Conservation (phyloP, 345 rosid genomes). For the Corchorus olitorius region DNA sequence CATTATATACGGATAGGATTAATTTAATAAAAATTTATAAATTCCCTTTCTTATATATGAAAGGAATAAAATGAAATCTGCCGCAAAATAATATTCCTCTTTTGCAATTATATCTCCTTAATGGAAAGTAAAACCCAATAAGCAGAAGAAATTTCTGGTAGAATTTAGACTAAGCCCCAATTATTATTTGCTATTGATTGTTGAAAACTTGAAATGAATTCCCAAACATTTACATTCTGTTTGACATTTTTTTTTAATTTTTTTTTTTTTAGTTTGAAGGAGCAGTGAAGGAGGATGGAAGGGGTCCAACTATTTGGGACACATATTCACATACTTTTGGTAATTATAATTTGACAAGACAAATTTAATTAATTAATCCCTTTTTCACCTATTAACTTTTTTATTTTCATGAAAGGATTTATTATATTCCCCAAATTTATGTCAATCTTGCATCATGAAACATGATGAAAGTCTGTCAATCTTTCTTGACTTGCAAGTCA, state of each 20-base stretch:
- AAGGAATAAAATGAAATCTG: not conserved
- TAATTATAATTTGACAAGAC: conserved; percentile 18
- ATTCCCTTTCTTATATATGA: not conserved
- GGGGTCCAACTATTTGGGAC: conserved; percentile 93
- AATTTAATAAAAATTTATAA: too few relatives aligned
- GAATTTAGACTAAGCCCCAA: not conserved
- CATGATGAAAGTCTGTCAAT: too few relatives aligned
- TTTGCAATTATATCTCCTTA: conserved; percentile 7
- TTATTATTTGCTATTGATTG: not conserved
- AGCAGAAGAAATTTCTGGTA: not conserved
- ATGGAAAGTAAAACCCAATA: too few relatives aligned
- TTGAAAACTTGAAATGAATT: not conserved
- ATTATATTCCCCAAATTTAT: too few relatives aligned
- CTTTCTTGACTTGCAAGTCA: too few relatives aligned
- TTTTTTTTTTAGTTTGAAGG: conserved; percentile 65
- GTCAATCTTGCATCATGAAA: too few relatives aligned
- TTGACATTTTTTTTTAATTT: not conserved
- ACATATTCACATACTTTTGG: conserved; percentile 69
- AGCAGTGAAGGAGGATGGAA: conserved; percentile 84
- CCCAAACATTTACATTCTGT: not conserved
- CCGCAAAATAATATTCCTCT: not conserved
- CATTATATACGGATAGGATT: not conserved
- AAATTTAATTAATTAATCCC: not conserved
- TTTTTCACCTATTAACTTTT: too few relatives aligned
- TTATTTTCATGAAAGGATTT: too few relatives aligned